A percentile compares a stretch with the other conserved stretches of the same genome.
phyloP scores from a whole-genome alignment of 176 grass and related monocot species.

The Thalia dealbata region DNA sequence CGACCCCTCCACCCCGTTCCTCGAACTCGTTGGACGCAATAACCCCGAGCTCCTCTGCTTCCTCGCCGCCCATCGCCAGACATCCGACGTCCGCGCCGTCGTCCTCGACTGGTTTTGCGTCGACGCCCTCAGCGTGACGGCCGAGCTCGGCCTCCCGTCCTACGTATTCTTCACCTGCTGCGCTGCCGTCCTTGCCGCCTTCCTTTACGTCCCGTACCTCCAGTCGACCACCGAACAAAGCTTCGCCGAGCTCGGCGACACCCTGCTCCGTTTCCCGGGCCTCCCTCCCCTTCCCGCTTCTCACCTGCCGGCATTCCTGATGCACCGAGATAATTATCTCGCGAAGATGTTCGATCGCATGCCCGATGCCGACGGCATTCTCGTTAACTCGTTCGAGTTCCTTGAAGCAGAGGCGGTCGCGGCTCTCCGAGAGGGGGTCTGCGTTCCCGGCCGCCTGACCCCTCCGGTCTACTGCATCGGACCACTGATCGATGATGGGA shows the following conservation, averaged over 20 bases:
- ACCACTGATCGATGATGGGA: conserved; percentile 7
- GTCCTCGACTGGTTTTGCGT: no score
- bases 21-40: no score
- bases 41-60: neutral
- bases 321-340: neutral
- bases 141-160: no score
- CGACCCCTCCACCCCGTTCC: neutral
- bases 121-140: no score
- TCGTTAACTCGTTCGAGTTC: neutral
- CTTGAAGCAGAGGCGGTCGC: neutral
- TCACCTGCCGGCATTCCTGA: conserved; percentile 5
- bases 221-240: no score
- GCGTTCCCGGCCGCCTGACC: conserved; percentile 8
- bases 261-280: neutral
- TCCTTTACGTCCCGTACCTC: neutral
- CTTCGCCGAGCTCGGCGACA: neutral
- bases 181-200: no score
- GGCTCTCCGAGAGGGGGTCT: neutral
- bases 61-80: neutral
- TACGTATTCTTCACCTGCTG: no score
- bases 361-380: neutral
- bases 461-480: conserved; percentile 26
- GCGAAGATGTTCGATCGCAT: neutral
- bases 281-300: neutral
- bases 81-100: no score